A percentile compares a stretch with the other conserved stretches of the same genome.
Conservation (phyloP, 1,284 basidiomycete species). For the Lentinus polychrous region DNA sequence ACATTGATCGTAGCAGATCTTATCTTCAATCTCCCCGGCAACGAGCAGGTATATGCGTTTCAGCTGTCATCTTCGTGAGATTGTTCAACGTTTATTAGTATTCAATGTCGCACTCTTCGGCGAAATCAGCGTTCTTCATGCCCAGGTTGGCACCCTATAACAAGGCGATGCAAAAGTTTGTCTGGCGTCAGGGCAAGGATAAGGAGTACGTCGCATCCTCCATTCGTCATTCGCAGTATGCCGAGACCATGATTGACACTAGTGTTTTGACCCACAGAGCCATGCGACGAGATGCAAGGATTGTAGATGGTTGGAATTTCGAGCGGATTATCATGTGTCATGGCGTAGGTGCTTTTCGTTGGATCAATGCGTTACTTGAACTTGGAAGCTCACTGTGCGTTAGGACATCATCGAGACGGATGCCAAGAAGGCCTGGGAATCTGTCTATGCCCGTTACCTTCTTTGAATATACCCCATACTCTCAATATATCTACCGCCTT, state of each 20-base stretch:
- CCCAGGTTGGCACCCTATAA: slow-evolving; percentile 31
- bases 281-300: slow-evolving; percentile 31
- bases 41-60: slow-evolving; percentile 59
- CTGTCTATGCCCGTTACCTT: slow-evolving; percentile 12
- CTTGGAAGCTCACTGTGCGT: no score
- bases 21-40: slow-evolving; percentile 79
- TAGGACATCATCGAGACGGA: slow-evolving; percentile 47
- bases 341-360: slow-evolving; percentile 25
- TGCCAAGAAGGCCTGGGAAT: slow-evolving; percentile 39
- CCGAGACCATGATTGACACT: no score
- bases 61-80: not conserved
- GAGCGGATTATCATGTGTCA: slow-evolving; percentile 55
- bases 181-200: slow-evolving; percentile 30
- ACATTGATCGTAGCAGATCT: slow-evolving; percentile 82
- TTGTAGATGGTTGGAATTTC: slow-evolving; percentile 45
- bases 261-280: slow-evolving; percentile 20
- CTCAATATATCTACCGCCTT: not conserved
- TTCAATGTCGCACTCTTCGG: slow-evolving; percentile 23
- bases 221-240: not conserved
- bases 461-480: not conserved
- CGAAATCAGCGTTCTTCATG: slow-evolving; percentile 20
- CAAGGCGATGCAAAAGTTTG: slow-evolving; percentile 28
- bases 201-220: slow-evolving; percentile 29
- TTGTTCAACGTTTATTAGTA: slow-evolving; percentile 9
- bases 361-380: not conserved